A percentile compares a stretch with the other conserved stretches of the same genome.
Evolutionary conservation across 257 asterid genomes (phyloP).

Genomic region (Echium plantagineum): DNA sequence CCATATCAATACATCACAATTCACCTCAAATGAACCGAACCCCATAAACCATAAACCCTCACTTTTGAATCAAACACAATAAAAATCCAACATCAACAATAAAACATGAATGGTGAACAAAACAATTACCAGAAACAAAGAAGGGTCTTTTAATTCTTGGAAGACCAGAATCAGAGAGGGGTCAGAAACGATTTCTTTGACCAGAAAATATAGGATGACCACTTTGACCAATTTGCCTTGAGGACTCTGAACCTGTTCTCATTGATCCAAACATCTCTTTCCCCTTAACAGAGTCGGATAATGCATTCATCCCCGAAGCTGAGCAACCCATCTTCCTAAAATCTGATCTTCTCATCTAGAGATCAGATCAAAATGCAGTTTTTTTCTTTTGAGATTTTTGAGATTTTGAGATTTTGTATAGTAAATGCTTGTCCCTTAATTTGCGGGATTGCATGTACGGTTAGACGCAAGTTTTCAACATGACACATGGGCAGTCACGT

Average conservation of each 20-base stretch:
- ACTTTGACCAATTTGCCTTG: constrained; percentile 89
- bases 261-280: constrained; percentile 95
- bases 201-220: constrained; percentile 80
- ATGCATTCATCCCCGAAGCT: constrained; percentile 80
- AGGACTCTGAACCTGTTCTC: constrained; percentile 83
- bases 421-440: no score
- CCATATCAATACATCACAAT: no score
- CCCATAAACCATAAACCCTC: no score
- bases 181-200: constrained; percentile 70
- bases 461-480: no score
- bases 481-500: no score
- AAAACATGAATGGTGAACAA: not conserved
- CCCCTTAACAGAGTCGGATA: constrained; percentile 83
- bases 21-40: not conserved
- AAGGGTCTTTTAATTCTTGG: constrained; percentile 69
- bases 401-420: no score
- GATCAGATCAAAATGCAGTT: not conserved
- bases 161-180: constrained; percentile 55
- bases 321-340: constrained; percentile 73
- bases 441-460: no score
- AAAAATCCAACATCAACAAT: no score
- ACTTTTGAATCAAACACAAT: no score
- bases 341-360: not conserved
- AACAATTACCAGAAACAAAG: constrained; percentile 57
- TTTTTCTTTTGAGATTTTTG: no score